Conservation (phyloP, 2,329 filamentous ascomycete species). For the Alternaria longipes region DNA sequence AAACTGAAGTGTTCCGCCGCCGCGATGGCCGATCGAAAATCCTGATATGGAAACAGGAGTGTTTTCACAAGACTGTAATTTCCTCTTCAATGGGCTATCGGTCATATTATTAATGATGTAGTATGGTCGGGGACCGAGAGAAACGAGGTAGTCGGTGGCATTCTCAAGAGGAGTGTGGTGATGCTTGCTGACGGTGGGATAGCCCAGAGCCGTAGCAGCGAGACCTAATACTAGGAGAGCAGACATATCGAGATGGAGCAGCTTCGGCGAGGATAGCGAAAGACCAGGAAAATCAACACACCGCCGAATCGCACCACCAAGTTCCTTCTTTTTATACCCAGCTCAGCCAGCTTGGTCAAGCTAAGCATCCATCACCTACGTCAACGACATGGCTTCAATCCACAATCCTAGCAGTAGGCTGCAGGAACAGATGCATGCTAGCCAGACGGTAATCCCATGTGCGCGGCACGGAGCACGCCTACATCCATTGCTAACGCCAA, state of each 20-base stretch:
- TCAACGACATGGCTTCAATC: not conserved
- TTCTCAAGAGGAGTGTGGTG: constrained; percentile 10
- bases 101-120: constrained; percentile 72
- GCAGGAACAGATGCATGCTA: constrained; percentile 9
- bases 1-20: constrained; percentile 64
- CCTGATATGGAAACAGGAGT: constrained; percentile 61
- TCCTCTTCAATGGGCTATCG: constrained; percentile 66
- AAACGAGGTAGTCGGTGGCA: constrained; percentile 50
- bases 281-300: not conserved
- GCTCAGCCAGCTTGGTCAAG: not conserved
- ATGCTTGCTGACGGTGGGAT: constrained; percentile 21
- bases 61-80: constrained; percentile 67
- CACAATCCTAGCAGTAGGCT: not conserved
- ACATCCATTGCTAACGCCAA: not conserved
- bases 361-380: not conserved
- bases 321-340: constrained; percentile 6
- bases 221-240: constrained; percentile 13
- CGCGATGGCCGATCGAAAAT: constrained; percentile 71
- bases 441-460: constrained; percentile 12
- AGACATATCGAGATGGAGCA: not conserved
- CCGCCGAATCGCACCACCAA: not conserved
- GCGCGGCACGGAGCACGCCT: not conserved
- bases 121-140: constrained; percentile 70
- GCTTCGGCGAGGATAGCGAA: not conserved
- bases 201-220: constrained; percentile 20